Evolutionary conservation across 306 rosid genomes (phyloP), one percentile per base, ranked within the genome.

Genomic region (Prunus persica): DNA sequence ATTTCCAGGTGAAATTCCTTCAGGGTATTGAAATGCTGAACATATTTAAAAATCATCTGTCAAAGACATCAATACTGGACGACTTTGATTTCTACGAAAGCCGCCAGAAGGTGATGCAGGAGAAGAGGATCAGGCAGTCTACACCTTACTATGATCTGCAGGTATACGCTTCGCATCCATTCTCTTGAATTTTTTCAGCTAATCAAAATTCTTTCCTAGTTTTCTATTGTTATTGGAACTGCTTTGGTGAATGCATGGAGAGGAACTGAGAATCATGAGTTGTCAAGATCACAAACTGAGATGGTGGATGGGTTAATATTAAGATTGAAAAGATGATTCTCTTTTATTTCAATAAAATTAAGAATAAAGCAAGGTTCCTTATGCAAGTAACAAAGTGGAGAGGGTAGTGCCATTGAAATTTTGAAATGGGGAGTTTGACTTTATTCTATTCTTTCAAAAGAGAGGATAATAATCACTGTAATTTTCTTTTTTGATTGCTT

Each of bases 21-120:
- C 90, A 84, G 79, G 97, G 97, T 43, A 69, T 83, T 11, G 92
- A 90, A 81, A 81, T 92, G 65, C 82, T 92, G 71, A 81, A 65
- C 80, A 88, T 88, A 69, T 84, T 92, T 28, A 92, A 92, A 75
- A 90, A 78, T 81, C 72, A 82, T 27, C 41, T 18, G 51, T 80
- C 90, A 54, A 87, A 80, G 76, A 92, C 93, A 28, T 92, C 91
- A 3, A 87, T 92, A 82, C 61, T 90, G 77, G 97, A 92, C 28
- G 96, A 92, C 81, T 90, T 92, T 71, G 91, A 87, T 20, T 90
- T 92, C 74, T 92, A 92, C 4, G 97, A 92, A 83, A 88, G 83
- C 81, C 97, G 97, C 45, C 89, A 92, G 79, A 88, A 81, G 76
- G 88, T 88, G 16, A 79, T 87, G 90, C 91, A 85, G 72, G 93